Evolutionary conservation across 345 rosid species (phyloP), one percentile per base, ranked within the genome.

Genomic region (Euphorbia peplus): DNA sequence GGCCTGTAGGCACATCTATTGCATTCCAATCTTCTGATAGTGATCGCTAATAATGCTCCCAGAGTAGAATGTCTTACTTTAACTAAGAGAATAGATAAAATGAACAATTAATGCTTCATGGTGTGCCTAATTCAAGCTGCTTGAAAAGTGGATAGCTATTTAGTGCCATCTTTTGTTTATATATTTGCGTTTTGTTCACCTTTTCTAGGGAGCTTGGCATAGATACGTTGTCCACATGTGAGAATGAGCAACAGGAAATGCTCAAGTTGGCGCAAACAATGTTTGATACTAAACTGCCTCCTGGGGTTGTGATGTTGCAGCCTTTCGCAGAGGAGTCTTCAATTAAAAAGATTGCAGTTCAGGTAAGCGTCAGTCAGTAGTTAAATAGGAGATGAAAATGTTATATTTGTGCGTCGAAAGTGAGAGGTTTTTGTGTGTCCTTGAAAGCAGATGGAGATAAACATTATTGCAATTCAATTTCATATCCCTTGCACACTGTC

Each of bases 231-330:
- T 83, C 82, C 78, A 84, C 71, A 26, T 84, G 95, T 68, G 65
- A 73, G 70, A 78, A 89, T 78, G 98, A 85, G 76, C 84, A 75
- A 58, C 74, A 80, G 84, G 98, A 93, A 79, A 19, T 90, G 73
- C 75, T 93, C 14, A 80, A 70, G 72, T 79, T 93, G 85, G 97
- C 95, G 11, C 86, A 88, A 78, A 83, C 88, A 18, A 80, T 93
- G 92, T 93, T 93, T 56, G 98, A 93, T 75, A 87, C 96, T 14
- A 85, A 85, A 83, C 75, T 90, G 67, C 98, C 98, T 25, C 86
- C 87, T 52, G 97, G 98, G 74, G 91, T 89, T 46, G 68, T 52
- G 59, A 86, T 81, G 78, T 80, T 93, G 75, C 96, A 93, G 76
- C 97, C 97, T 26, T 93, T 93, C 79, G 67, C 95, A 1, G 95